Evolutionary conservation across 306 rosid species (phyloP).

Genomic region (Ziziphus jujuba): DNA sequence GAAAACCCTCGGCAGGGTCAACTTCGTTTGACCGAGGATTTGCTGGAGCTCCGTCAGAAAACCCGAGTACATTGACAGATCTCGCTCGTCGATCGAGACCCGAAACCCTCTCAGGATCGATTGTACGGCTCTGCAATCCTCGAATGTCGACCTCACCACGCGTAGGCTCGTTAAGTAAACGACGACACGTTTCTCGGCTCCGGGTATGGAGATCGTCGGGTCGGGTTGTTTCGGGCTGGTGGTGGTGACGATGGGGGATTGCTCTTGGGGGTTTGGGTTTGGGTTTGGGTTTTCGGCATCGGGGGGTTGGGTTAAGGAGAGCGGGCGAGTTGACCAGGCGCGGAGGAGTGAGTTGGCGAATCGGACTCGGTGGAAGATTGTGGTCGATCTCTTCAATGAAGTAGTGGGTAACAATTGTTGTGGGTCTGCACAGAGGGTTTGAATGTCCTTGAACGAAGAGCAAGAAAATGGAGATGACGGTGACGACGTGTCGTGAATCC

Average conservation of each 20-base stretch:
- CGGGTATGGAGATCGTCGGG: constrained; percentile 35
- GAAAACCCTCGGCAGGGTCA: constrained; percentile 70
- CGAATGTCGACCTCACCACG: constrained; percentile 79
- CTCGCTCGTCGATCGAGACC: constrained; percentile 77
- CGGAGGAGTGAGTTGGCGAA: constrained; percentile 57
- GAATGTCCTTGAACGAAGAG: constrained; percentile 88
- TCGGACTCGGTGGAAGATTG: constrained; percentile 79
- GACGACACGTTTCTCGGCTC: constrained; percentile 67
- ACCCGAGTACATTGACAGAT: constrained; percentile 79
- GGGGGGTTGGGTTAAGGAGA: constrained; percentile 20
- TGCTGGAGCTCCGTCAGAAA: constrained; percentile 64
- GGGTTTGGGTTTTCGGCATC: constrained; percentile 9
- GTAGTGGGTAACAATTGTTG: constrained; percentile 27
- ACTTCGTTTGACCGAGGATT: constrained; percentile 45
- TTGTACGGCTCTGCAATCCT: constrained; percentile 74
- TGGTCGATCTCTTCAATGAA: constrained; percentile 37
- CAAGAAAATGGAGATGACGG: constrained; percentile 61
- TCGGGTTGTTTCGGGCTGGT: constrained; percentile 27
- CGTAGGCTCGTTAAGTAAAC: constrained; percentile 89
- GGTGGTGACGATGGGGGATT: background rate
- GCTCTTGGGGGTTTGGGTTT: constrained; percentile 7
- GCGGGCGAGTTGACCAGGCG: constrained; percentile 38
- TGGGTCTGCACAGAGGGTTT: constrained; percentile 66
- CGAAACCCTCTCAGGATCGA: constrained; percentile 72
- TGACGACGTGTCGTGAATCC: constrained; percentile 49